Conservation (phyloP, 116 monocot species). For the Dioscorea cayenensis region DNA sequence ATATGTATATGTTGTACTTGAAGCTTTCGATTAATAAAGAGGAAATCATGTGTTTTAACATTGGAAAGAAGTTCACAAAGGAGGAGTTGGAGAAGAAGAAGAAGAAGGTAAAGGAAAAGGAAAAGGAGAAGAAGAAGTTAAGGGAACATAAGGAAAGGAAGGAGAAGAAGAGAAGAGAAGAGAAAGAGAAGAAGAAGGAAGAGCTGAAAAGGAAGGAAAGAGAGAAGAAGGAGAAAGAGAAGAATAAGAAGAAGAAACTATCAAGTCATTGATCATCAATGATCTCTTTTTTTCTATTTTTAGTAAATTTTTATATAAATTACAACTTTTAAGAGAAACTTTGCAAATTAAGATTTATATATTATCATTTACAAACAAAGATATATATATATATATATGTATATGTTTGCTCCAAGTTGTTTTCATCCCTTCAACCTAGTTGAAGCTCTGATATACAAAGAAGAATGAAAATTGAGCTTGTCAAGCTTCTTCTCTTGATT, state of each 20-base stretch:
- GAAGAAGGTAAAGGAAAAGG: not conserved
- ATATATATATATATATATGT: too few species aligned
- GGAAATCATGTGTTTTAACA: not conserved
- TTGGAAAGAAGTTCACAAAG: not conserved
- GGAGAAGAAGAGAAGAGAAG: not conserved
- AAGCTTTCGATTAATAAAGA: not conserved
- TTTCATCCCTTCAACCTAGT: not conserved
- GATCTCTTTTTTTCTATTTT: too few species aligned
- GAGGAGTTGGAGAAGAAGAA: conserved; percentile 1
- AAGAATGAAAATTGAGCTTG: not conserved
- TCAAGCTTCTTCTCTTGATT: not conserved
- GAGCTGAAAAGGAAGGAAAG: not conserved
- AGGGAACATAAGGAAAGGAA: not conserved
- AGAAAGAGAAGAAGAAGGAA: not conserved
- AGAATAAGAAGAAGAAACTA: not conserved
- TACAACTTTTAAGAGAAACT: too few species aligned
- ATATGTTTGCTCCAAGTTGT: too few species aligned
- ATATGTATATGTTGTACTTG: too few species aligned
- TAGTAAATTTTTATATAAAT: too few species aligned
- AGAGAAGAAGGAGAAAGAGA: conserved; percentile 1
- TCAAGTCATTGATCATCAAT: not conserved
- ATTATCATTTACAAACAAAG: too few species aligned
- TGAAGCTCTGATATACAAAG: not conserved
- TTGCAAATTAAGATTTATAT: too few species aligned
- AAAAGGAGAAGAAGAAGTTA: not conserved